Evolutionary conservation across 345 rosid species (phyloP), one percentile per base, ranked within the genome.

Genomic region (Gynandropsis gynandra): DNA sequence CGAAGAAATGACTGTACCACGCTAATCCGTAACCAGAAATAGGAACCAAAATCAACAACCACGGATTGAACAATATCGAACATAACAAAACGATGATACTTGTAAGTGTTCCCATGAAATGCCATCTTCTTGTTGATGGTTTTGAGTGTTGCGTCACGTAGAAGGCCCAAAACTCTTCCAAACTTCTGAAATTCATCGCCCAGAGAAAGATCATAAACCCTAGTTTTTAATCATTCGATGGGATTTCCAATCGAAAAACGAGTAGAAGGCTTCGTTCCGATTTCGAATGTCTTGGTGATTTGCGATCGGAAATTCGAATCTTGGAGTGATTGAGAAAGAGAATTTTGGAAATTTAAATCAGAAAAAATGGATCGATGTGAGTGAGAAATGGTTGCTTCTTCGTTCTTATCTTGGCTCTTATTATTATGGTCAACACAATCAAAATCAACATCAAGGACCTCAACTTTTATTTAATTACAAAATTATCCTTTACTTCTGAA

Each of bases 1-100:
- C 89, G 70, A 84, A 87, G 77, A 92, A 87, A 69, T 92, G 96
- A 73, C 96, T 82, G 67, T 81, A 87, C 96, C 98, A 87, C 8
- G 89, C 98, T 51, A 66, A 66, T 7, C 93, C 98, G 58, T 92
- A 85, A 7, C 96, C 95, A 49, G 68, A 34, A 4, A 85, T 11
- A 10, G 96, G 98, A 67, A 79, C 95, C 27, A 76, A 56, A 4
- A 77, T 20, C 57, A 92, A 5, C 53, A 74, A 49, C 84, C 93
- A 79, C 72, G 72, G 34, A 63, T 67, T 82, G 61, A 82, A 78
- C 59, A 75, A 10, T 51, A 85, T 7, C 15, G 96, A 75, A 58
- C 71, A 72, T 3, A 78, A 7, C 64, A 87, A 41, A 13, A 68
- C 67, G 2, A 75, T 29, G 27, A 69, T 64, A 68, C 89, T 75